Percentiles rank a stretch among this genome's conserved stretches.
Conservation (phyloP, 192 early-diverging fungal genomes). For the Umbelopsis vinacea region DNA sequence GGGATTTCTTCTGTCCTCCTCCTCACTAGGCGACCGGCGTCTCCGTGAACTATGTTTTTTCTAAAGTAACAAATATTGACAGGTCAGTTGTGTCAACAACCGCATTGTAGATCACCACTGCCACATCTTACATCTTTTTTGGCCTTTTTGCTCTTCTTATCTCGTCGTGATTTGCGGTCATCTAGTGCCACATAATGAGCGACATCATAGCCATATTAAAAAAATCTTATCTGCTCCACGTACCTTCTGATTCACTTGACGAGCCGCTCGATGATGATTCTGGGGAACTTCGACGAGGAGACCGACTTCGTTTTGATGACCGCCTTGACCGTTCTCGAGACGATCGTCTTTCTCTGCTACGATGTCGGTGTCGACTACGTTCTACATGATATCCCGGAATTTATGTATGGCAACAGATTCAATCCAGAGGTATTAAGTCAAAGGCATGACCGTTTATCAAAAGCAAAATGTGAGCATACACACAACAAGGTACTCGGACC, state of each 20-base stretch:
- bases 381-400: no score
- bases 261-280: neutral
- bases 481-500: neutral
- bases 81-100: neutral
- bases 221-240: neutral
- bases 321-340: neutral
- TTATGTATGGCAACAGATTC: neutral
- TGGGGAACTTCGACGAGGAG: neutral
- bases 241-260: neutral
- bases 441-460: neutral
- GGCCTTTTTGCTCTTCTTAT: conserved; percentile 4
- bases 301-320: neutral
- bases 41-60: conserved; percentile 10
- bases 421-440: neutral
- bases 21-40: neutral
- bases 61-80: neutral
- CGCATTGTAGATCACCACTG: neutral
- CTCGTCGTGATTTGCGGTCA: neutral
- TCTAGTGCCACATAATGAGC: neutral
- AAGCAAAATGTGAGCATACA: neutral
- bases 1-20: conserved; percentile 30
- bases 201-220: neutral
- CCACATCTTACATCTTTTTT: neutral
- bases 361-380: no score
- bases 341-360: neutral